phyloP scores from a whole-genome alignment of 148 eudicot species.

The Dianthus caryophyllus region DNA sequence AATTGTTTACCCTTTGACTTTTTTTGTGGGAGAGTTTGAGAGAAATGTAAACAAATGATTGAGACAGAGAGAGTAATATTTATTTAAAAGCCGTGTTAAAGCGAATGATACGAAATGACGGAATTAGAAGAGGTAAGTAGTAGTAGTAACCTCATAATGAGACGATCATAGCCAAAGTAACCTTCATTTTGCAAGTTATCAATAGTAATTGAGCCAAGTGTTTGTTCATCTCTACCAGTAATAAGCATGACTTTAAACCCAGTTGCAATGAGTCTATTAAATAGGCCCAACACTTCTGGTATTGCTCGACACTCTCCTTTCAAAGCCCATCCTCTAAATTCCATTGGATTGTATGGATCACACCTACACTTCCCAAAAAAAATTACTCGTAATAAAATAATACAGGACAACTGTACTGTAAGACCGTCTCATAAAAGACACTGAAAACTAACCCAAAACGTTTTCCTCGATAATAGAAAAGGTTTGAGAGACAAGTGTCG shows the following conservation, averaged over 20 bases:
- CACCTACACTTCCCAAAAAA: conserved; percentile 53
- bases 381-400: no score
- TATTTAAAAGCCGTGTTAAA: no score
- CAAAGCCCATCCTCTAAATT: conserved; percentile 61
- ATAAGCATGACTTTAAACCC: conserved; percentile 67
- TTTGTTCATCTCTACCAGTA: conserved; percentile 59
- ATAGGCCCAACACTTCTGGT: conserved; percentile 42
- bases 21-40: no score
- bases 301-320: conserved; percentile 51
- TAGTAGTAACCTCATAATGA: conserved; percentile 62
- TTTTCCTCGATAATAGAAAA: conserved; percentile 46
- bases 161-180: conserved; percentile 57
- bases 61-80: no score
- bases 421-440: no score
- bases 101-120: no score
- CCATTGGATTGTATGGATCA: conserved; percentile 73
- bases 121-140: no score
- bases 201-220: conserved; percentile 47
- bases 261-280: conserved; percentile 34
- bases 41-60: no score
- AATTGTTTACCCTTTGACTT: no score
- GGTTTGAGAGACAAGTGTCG: conserved; percentile 77
- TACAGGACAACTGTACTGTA: no score
- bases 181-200: conserved; percentile 52
- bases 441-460: conserved; percentile 63